Percentiles rank a stretch among this genome's conserved stretches.
Conservation (phyloP, 306 rosid genomes). For the Vigna reflexopilosa region DNA sequence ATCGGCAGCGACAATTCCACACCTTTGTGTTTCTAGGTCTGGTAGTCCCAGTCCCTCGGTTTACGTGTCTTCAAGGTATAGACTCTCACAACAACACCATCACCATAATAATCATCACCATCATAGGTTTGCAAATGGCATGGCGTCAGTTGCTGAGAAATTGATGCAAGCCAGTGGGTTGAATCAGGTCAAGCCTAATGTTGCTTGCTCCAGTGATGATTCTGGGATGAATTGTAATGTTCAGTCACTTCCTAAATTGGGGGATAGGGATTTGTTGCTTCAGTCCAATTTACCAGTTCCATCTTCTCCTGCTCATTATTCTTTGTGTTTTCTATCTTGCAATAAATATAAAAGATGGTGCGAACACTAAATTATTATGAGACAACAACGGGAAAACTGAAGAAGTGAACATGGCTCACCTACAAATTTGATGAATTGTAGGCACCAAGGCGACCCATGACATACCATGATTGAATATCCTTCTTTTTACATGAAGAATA, state of each 20-base stretch:
- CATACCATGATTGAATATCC: constrained; percentile 96
- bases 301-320: too few relatives aligned
- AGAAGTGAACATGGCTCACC: constrained; percentile 53
- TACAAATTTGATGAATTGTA: constrained; percentile 88
- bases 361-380: too few relatives aligned
- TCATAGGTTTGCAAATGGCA: constrained; percentile 38
- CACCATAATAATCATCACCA: not conserved
- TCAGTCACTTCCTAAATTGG: constrained; percentile 71
- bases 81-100: constrained; percentile 52
- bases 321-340: too few relatives aligned
- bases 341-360: too few relatives aligned
- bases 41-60: constrained; percentile 68
- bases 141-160: constrained; percentile 65
- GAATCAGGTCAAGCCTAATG: constrained; percentile 41
- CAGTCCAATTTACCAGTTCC: constrained; percentile 45
- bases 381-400: not conserved
- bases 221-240: constrained; percentile 45
- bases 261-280: constrained; percentile 45
- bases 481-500: constrained; percentile 47
- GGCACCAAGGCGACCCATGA: constrained; percentile 94
- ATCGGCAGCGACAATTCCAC: constrained; percentile 41
- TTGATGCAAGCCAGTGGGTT: constrained; percentile 66
- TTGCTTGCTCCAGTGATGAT: constrained; percentile 43
- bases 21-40: constrained; percentile 59
- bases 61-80: constrained; percentile 62